Base-by-base conservation (phyloP, 129 eudicot genomes). In the Chrysanthemum lavandulifolium region DNA sequence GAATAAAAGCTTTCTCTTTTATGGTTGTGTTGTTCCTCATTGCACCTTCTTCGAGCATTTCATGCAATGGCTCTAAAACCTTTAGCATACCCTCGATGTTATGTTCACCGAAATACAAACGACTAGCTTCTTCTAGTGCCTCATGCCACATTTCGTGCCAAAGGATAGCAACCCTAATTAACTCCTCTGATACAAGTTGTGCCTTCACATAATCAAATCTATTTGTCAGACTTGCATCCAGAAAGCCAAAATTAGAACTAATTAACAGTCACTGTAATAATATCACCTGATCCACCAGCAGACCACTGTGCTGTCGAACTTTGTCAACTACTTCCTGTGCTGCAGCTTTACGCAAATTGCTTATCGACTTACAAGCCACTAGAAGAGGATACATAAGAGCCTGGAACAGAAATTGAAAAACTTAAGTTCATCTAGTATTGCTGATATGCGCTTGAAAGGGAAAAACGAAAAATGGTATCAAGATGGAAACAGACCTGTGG, bases 121-220 rank as follows among this genome's bases (percentile, higher is more conserved):
- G 99, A 65, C 99, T 95, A 10, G 99, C 97, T 84, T 95, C 97
- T 88, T 95, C 99, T 72, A 95, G 69, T 61, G 91, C 99, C 71
- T 95, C 99, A 73, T 95, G 99, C 99, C 99, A 95, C 87, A 79
- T 79, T 82, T 95, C 99, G 80, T 88, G 99, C 99, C 97, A 95
- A 50, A 95, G 92, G 78, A 95, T 95, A 18, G 99, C 97, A 65
- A 95, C 97, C 79, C 99, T 87, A 33, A 95, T 88, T 82, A 95
- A 82, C 86, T 95, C 99, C 86, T 89, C 93, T 0, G 99, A 95
- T 15, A 95, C 99, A 72, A 95, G 97, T 85, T 95, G 97, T 71
- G 99, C 99, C 99, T 95, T 82, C 62, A 69, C 69, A 76, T 76
- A 15, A 51, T 59, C 29, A 66, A 80, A 74, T 12, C 21, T 6